phyloP scores from a whole-genome alignment of 345 rosid genomes.

The Citrus hindsii region DNA sequence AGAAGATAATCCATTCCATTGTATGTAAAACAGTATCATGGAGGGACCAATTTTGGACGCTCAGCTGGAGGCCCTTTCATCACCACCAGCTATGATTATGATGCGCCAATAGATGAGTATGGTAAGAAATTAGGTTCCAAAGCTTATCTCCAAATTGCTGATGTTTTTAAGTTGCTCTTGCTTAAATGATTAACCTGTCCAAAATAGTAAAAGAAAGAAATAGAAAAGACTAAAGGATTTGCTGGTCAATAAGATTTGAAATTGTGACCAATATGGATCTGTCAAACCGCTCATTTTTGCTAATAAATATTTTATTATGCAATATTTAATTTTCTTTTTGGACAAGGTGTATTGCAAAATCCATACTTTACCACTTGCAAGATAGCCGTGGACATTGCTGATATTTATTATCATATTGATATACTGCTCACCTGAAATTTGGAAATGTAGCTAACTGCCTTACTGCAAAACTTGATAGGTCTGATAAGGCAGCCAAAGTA shows the following conservation, averaged over 20 bases:
- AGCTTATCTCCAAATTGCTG: not conserved
- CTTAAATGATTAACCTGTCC: not conserved
- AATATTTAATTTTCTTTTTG: not conserved
- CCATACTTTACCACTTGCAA: not conserved
- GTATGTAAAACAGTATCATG: slow-evolving; percentile 74
- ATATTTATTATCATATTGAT: not conserved
- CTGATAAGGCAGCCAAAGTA: slow-evolving; percentile 93
- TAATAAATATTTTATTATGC: not conserved
- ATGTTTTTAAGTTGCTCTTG: not conserved
- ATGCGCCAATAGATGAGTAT: slow-evolving; percentile 96
- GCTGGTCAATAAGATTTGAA: not conserved
- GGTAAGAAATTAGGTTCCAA: slow-evolving; percentile 43
- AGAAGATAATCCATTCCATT: slow-evolving; percentile 5
- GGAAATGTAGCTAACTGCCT: slow-evolving; percentile 22
- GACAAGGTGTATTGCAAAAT: not conserved
- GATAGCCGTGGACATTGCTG: not conserved
- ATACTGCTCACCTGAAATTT: not conserved
- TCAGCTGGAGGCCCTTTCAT: slow-evolving; percentile 98
- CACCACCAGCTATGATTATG: slow-evolving; percentile 96
- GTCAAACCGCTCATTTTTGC: not conserved
- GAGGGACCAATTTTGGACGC: slow-evolving; percentile 98
- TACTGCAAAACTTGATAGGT: slow-evolving; percentile 39
- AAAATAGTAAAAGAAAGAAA: not conserved
- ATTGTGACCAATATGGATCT: not conserved
- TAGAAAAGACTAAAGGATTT: not conserved